Percentiles rank a stretch among this genome's conserved stretches.
Evolutionary conservation across 352 stramenopile species (phyloP).

Genomic region (Globisporangium solare): DNA sequence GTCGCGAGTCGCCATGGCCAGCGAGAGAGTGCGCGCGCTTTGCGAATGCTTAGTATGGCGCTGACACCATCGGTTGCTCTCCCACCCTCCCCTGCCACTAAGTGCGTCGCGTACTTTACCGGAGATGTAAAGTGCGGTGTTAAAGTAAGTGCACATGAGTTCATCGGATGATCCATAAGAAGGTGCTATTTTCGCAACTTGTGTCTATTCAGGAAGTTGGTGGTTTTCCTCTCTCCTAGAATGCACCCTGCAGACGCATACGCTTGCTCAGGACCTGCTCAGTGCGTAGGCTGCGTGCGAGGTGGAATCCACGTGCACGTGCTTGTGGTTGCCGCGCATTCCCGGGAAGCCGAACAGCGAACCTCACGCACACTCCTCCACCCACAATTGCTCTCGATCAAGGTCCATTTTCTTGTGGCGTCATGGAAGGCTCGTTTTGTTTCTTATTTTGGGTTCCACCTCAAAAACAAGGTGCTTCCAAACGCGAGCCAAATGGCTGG

Average conservation of each 20-base stretch:
- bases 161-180: no score
- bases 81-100: not conserved
- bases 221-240: no score
- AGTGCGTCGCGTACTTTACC: not conserved
- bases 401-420: constrained; percentile 7
- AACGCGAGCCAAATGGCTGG: constrained; percentile 1
- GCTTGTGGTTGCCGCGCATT: no score
- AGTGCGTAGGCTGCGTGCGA: no score
- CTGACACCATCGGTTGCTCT: not conserved
- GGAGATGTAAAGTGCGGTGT: not conserved
- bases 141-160: not conserved
- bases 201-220: no score
- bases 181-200: no score
- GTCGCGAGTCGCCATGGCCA: constrained; percentile 25
- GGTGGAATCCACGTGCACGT: no score
- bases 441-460: constrained; percentile 1
- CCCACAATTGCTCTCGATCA: no score
- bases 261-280: no score
- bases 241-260: no score
- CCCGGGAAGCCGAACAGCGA: no score
- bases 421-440: not conserved
- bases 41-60: not conserved
- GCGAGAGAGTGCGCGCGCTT: not conserved
- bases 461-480: not conserved
- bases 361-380: no score